Conservation (phyloP, 257 asterid genomes). For the Solanum stenotomum region DNA sequence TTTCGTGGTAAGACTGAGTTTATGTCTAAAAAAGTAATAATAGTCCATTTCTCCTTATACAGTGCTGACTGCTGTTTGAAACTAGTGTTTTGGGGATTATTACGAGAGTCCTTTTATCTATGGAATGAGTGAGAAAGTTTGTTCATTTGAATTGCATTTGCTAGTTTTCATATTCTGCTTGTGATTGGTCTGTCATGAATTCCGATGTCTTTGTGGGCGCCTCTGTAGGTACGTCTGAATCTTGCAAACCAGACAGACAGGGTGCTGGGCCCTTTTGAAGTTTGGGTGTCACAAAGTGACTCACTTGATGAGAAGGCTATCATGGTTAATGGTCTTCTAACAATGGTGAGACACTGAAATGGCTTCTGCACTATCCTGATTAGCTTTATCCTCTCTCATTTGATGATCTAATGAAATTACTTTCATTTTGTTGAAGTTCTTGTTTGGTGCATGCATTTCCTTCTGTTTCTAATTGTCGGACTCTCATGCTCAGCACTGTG, state of each 20-base stretch:
- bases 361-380: neutral
- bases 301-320: slow-evolving; percentile 69
- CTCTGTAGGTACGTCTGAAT: slow-evolving; percentile 50
- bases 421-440: neutral
- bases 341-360: slow-evolving; percentile 40
- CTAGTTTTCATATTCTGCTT: neutral
- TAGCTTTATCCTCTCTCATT: neutral
- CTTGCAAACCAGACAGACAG: slow-evolving; percentile 76
- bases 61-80: neutral
- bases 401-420: neutral
- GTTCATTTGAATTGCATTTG: neutral
- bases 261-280: slow-evolving; percentile 85
- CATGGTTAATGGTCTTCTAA: slow-evolving; percentile 92
- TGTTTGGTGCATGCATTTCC: neutral
- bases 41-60: neutral
- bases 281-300: slow-evolving; percentile 66
- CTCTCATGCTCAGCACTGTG: neutral
- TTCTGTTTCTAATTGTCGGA: neutral
- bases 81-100: neutral
- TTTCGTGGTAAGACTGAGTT: slow-evolving; percentile 47
- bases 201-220: neutral
- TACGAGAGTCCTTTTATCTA: neutral
- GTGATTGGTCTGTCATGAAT: neutral
- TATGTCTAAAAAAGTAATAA: neutral
- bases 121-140: neutral